phyloP scores from a whole-genome alignment of 2,329 filamentous ascomycete genomes.

The Penicillium freii region DNA sequence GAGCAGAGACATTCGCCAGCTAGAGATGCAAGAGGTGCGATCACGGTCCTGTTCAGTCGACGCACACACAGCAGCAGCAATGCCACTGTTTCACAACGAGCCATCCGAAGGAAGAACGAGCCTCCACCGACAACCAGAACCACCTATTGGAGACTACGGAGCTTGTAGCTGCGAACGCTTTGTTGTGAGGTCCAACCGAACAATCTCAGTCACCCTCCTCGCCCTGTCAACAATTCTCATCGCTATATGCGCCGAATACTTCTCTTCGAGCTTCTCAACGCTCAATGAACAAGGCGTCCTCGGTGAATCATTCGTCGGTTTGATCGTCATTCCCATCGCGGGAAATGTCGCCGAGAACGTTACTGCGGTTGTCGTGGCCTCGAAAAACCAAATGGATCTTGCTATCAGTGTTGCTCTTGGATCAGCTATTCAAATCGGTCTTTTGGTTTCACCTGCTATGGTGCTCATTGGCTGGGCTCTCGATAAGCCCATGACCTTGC shows the following conservation, averaged over 20 bases:
- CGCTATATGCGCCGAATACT: conserved; percentile 67
- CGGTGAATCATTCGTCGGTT: conserved; percentile 66
- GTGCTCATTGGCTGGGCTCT: conserved; percentile 72
- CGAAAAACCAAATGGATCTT: conserved; percentile 74
- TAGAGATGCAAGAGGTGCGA: conserved; percentile 15
- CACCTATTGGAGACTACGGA: not conserved
- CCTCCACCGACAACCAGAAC: not conserved
- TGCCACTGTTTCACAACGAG: conserved; percentile 6
- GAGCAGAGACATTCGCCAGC: not conserved
- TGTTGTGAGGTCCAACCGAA: not conserved
- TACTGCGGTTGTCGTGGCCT: conserved; percentile 67
- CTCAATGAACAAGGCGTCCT: conserved; percentile 58
- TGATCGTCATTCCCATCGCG: conserved; percentile 70
- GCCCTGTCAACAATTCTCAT: conserved; percentile 64
- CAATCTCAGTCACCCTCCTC: conserved; percentile 52
- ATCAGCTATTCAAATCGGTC: conserved; percentile 68
- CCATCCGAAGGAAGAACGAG: not conserved
- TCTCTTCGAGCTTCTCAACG: conserved; percentile 65
- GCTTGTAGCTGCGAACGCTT: conserved; percentile 3
- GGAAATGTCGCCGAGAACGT: conserved; percentile 73
- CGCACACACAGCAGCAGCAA: conserved; percentile 2
- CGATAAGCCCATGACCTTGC: conserved; percentile 18
- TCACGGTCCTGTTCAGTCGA: conserved; percentile 5
- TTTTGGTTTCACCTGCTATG: conserved; percentile 68
- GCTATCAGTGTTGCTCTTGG: conserved; percentile 71